Evolutionary conservation across 23 red algal species (phyloP).

Genomic region (Gracilaria caudata): DNA sequence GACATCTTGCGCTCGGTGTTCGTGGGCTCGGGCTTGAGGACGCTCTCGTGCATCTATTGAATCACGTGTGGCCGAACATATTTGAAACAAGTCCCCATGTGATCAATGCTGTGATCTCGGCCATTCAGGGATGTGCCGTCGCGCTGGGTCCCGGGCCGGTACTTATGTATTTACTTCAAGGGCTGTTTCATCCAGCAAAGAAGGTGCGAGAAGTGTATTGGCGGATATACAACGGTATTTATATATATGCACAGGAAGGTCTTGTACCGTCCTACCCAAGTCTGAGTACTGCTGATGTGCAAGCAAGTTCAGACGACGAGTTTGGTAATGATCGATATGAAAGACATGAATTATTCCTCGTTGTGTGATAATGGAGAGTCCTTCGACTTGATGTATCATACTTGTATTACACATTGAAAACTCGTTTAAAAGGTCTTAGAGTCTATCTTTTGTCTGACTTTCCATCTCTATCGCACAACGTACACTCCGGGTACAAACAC

Average conservation of each 20-base stretch:
- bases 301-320: slow-evolving; percentile 36
- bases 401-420: too few species aligned
- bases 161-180: slow-evolving; percentile 82
- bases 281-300: slow-evolving; percentile 12
- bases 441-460: not conserved
- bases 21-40: slow-evolving; percentile 88
- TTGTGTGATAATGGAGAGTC: not conserved
- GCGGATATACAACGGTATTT: slow-evolving; percentile 87
- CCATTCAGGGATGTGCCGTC: slow-evolving; percentile 83
- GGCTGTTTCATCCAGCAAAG: slow-evolving; percentile 93
- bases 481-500: too few species aligned
- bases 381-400: not conserved
- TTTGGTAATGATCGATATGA: slow-evolving; percentile 54
- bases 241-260: slow-evolving; percentile 81
- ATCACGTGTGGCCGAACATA: slow-evolving; percentile 94
- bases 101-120: slow-evolving; percentile 86
- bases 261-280: slow-evolving; percentile 76
- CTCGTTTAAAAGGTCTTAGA: not conserved
- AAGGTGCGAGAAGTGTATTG: slow-evolving; percentile 93
- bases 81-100: slow-evolving; percentile 93
- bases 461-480: too few species aligned
- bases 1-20: slow-evolving; percentile 92
- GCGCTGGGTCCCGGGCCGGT: slow-evolving; percentile 83
- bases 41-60: slow-evolving; percentile 90
- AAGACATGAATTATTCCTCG: slow-evolving; percentile 38